Base-by-base conservation (phyloP, 2,329 filamentous ascomycete genomes). In the Diplodia mutila region DNA sequence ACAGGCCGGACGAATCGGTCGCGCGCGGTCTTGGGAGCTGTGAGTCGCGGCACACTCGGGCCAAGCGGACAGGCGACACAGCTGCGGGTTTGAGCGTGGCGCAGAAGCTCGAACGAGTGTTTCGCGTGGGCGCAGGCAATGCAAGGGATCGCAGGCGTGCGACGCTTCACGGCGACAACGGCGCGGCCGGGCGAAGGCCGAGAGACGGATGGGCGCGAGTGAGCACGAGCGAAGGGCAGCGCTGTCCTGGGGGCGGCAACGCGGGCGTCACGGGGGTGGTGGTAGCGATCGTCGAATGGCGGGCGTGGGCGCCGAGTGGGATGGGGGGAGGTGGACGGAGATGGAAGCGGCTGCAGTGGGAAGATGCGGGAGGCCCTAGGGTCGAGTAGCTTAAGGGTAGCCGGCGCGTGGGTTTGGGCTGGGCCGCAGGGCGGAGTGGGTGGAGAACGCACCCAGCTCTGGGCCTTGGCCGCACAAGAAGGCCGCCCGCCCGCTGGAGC, bases 101-200 rank as follows among this genome's bases (percentile, higher is more conserved):
- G 64, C 64, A 66, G 64, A 66, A 66, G 65, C 53, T 66, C 65
- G 11, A 54, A 46, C 54, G 54, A 61, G 46, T 67, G 65, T 67
- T 67, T 61, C 65, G 65, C 59, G 59, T 63, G 59, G 59, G 59
- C 46, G 59, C 59, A 51, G 59, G 59, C 54, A 53, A 61, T 52
- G 65, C 65, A 67, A 67, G 55, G 65, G 65, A 67, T 67, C 65
- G 65, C 65, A n/a, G 55, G 46, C 42, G 59, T 37, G 59, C 42
- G 42, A 63, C 59, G 39, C 34, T 32, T 46, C 48, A 39, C 42
- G 27, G 61, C 32, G 29, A 21, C 39, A 34, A 51, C 29, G 54
- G 64, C 34, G 34, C 53, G 49, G 61, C 61, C 32, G 29, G 29
- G 29, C 16, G 18, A 34, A 7, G 55, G 37, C 55, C 23, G 25